These are phyloP conservation scores for Melaleuca quinquenervia DNA, from an alignment of 345 rosid genomes.

Conservation along the genomic window DNA sequence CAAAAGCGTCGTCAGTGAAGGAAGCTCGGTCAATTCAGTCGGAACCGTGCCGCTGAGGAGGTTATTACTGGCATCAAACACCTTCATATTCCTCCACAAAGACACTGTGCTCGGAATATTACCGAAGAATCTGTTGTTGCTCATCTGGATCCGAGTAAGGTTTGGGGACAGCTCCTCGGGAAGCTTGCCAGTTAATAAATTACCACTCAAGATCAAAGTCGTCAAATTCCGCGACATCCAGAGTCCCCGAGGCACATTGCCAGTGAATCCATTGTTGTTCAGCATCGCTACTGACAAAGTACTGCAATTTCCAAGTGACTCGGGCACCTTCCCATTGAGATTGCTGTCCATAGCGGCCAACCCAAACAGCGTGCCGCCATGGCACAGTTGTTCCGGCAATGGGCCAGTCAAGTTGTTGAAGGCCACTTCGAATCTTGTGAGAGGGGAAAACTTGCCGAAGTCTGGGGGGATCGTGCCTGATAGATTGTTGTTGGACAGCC, in stretches of 20 bases:
- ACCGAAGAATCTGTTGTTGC: conserved; percentile 38
- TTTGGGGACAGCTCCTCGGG: conserved; percentile 19
- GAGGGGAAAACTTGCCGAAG: conserved; percentile 30
- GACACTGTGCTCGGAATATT: conserved; percentile 15
- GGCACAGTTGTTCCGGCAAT: conserved; percentile 40
- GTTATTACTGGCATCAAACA: conserved; percentile 34
- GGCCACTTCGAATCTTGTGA: conserved; percentile 21
- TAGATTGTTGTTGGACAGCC: conserved; percentile 32
- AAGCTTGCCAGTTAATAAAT: conserved; percentile 39
- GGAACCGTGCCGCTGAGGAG: conserved; percentile 32
- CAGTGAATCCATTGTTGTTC: conserved; percentile 20
- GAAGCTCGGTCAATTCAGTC: conserved; percentile 22
- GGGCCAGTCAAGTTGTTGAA: conserved; percentile 28
- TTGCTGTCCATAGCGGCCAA: conserved; percentile 19
- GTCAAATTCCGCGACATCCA: conserved; percentile 24
- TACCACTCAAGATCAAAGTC: conserved; percentile 6
- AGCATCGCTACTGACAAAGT: background rate
- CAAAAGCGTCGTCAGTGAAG: conserved; percentile 10
- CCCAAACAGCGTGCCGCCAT: conserved; percentile 23
- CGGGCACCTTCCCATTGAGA: conserved; percentile 43
- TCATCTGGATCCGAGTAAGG: conserved; percentile 17
- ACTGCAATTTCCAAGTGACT: conserved; percentile 35
- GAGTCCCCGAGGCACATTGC: conserved; percentile 34
- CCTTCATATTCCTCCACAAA: conserved; percentile 20
- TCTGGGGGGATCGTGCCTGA: conserved; percentile 42